Evolutionary conservation across 495 filamentous ascomycete genomes (phyloP), one percentile per base, ranked within the genome.

Genomic region (Achaetomiella virescens): DNA sequence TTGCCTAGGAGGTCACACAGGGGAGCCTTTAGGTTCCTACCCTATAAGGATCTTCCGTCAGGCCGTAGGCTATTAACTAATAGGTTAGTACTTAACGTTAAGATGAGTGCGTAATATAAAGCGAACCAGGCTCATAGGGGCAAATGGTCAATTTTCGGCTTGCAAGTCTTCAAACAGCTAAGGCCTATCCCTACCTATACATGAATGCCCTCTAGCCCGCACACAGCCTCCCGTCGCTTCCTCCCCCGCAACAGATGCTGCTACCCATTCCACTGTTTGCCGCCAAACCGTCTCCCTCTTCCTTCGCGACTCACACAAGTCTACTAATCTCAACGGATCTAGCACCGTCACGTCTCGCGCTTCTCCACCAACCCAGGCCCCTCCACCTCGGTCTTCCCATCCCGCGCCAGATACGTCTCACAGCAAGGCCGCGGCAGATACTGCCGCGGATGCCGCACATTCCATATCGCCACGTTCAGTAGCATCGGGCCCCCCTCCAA

Each of bases 401-500:
- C 85, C 54, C 42, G 59, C 1, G 78, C 78, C 6, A 91, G 72
- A 63, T 87, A 88, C 17, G 82, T 72, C 62, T 83, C 84, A 48
- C 80, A 81, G 50, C 78, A n/a, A n/a, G n/a, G 79, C 45, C 70
- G 68, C 0, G 87, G 87, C 42, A 91, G 69, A 60, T 74, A 84
- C 22, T 58, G 63, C 61, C 81, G 76, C 14, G 87, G 87, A 65
- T 87, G 84, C 29, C 82, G 74, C 10, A 79, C 61, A 59, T 89
- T 89, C 56, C 85, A 66, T 66, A 90, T 55, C 8, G 78, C 67
- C 21, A 70, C 75, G 52, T 89, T 89, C 47, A 62, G 43, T 2
- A 84, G 72, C 86, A 91, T 90, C 45, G 85, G 66, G 14, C 66
- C 64, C 0, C 75, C 78, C 65, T 90, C 87, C 57, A 89, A 89